A percentile compares a stretch with the other conserved stretches of the same genome.
These are phyloP conservation scores for Fusarium palustre DNA, from an alignment of 2,329 filamentous ascomycete genomes.

Conservation along the genomic window DNA sequence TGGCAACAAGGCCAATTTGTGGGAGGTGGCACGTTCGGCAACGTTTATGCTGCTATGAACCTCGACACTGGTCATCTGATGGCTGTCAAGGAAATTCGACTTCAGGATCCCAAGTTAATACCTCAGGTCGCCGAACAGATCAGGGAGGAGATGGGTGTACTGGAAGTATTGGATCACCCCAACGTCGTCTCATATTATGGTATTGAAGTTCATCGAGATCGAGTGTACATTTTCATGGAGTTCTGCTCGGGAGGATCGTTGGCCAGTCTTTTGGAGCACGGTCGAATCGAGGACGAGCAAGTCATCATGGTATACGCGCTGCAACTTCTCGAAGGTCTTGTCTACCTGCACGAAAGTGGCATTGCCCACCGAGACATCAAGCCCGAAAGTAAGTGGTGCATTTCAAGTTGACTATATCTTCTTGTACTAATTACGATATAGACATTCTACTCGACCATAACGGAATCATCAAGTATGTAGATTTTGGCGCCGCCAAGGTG, in stretches of 20 bases:
- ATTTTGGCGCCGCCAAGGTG: slow-evolving; percentile 97
- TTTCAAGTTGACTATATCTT: background rate
- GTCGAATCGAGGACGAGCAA: slow-evolving; percentile 96
- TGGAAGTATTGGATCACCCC: slow-evolving; percentile 95
- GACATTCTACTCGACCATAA: slow-evolving; percentile 97
- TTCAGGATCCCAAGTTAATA: slow-evolving; percentile 96
- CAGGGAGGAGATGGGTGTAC: slow-evolving; percentile 94
- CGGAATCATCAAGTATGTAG: slow-evolving; percentile 98
- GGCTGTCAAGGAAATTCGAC: slow-evolving; percentile 98
- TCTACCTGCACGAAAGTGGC: slow-evolving; percentile 89
- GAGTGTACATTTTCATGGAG: slow-evolving; percentile 99
- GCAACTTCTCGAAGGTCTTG: slow-evolving; percentile 92
- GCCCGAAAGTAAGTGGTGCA: slow-evolving; percentile 82
- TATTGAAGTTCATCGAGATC: slow-evolving; percentile 97
- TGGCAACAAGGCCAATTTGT: slow-evolving; percentile 99
- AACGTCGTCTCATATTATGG: slow-evolving; percentile 98
- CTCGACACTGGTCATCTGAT: slow-evolving; percentile 95
- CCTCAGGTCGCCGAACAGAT: slow-evolving; percentile 95
- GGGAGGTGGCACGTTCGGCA: slow-evolving; percentile 95
- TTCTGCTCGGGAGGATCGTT: slow-evolving; percentile 96
- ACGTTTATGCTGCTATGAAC: slow-evolving; percentile 97
- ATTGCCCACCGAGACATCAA: slow-evolving; percentile 99
- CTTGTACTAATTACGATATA: slow-evolving; percentile 51
- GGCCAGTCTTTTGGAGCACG: slow-evolving; percentile 89
- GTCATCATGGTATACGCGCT: slow-evolving; percentile 97